A percentile compares a stretch with the other conserved stretches of the same genome.
These are phyloP conservation scores for Pseudogymnoascus sp. DNA, from an alignment of 2,329 filamentous ascomycete species.

Conservation along the genomic window DNA sequence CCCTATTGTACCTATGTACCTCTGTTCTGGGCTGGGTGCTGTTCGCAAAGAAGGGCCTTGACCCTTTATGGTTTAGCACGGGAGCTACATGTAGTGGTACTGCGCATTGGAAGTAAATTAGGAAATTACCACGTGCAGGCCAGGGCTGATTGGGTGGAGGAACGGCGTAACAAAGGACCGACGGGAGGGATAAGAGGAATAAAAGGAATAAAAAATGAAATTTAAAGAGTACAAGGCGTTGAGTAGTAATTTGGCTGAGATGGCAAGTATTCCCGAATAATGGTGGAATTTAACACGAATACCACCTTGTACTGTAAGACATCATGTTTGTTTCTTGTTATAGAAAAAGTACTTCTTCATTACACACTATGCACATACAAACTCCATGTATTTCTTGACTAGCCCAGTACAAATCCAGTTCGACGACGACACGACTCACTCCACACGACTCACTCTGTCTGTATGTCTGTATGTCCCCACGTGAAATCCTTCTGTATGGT, in stretches of 20 bases:
- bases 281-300: background rate
- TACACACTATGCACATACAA: background rate
- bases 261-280: background rate
- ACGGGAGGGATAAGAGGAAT: background rate
- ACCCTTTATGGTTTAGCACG: background rate
- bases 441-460: background rate
- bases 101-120: background rate
- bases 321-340: background rate
- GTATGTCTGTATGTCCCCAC: no score
- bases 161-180: background rate
- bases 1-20: background rate
- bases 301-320: background rate
- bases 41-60: background rate
- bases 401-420: no score
- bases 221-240: background rate
- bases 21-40: background rate
- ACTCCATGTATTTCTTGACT: background rate
- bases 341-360: background rate
- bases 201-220: background rate
- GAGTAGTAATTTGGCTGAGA: background rate
- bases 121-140: background rate
- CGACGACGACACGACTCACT: background rate
- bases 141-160: constrained; percentile 1
- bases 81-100: background rate
- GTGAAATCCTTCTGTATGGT: background rate